Base-by-base conservation (phyloP, 2,329 filamentous ascomycete species). In the Eutypella sp. region DNA sequence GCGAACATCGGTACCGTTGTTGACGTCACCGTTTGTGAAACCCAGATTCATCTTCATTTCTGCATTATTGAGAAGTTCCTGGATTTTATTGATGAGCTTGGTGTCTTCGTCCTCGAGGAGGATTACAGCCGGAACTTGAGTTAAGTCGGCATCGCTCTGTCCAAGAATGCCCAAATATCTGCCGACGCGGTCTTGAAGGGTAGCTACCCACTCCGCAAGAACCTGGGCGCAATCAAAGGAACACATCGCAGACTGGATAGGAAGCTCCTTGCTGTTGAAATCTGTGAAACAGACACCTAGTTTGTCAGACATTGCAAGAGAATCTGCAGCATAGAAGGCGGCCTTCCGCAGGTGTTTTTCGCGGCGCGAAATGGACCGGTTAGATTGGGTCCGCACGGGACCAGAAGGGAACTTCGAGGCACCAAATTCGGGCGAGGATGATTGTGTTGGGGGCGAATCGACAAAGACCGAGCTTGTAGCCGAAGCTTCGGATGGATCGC, bases 171-270 rank as follows among this genome's bases (percentile, higher is more conserved):
- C 92, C 5, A 97, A 67, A 58, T 93, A 95, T 4, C 83, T 82
- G 0, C 92, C 92, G n/a, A 96, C 87, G 8, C 93, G 85, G 60
- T 96, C 91, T 65, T 99, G 93, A 3, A 97, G 81, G 1, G 90
- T 93, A 5, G 88, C 87, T 34, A 93, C 80, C 92, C 92, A 99
- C 67, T 97, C 92, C 1, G 89, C 89, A 25, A 99, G 78, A 1
- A 97, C 89, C 61, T 96, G 91, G 2, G 89, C 87, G 60, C 92
- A 97, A 61, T 97, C 92, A 58, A 96, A 95, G 5, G 87, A 84
- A 65, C 92, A 96, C 74, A 97, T 84, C 1, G 90, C 89, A 13
- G 88, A 90, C 62, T 96, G 92, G 33, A 96, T 79, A 0, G 93
- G 90, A 11, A 97, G 75, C 61, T 96, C 90, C 38, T 89, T 79